These are phyloP conservation scores for Helicocarpus griseus DNA, from an alignment of 2,329 filamentous ascomycete species.

Conservation along the genomic window DNA sequence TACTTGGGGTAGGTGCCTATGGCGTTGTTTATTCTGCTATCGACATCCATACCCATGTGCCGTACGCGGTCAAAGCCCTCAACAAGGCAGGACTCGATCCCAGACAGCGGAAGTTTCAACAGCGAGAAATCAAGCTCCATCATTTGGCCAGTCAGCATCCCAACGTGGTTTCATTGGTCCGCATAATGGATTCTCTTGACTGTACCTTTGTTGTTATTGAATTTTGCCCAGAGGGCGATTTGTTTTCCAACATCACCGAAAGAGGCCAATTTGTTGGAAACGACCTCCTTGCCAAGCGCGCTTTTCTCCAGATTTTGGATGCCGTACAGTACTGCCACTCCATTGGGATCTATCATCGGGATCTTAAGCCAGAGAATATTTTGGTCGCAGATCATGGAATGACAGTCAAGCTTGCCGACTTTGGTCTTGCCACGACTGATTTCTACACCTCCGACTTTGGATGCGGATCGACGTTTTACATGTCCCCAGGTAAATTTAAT, in stretches of 20 bases:
- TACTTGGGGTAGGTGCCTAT: constrained; percentile 90
- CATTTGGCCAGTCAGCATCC: constrained; percentile 79
- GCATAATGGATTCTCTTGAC: constrained; percentile 84
- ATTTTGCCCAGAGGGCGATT: constrained; percentile 91
- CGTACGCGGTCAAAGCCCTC: constrained; percentile 93
- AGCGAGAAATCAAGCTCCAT: constrained; percentile 85
- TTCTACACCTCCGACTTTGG: constrained; percentile 85
- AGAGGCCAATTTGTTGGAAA: constrained; percentile 86
- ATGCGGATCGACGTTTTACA: constrained; percentile 97
- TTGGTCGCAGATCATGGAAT: constrained; percentile 79
- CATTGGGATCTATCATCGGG: constrained; percentile 89
- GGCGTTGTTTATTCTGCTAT: constrained; percentile 88
- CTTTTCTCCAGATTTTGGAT: constrained; percentile 92
- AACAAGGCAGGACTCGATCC: constrained; percentile 88
- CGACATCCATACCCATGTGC: constrained; percentile 69
- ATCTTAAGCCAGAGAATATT: constrained; percentile 97
- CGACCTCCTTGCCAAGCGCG: constrained; percentile 73
- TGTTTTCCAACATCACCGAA: constrained; percentile 97
- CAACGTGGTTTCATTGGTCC: constrained; percentile 87
- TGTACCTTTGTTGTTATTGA: constrained; percentile 96
- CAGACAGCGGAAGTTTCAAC: constrained; percentile 81
- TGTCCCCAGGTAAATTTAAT: constrained; percentile 79
- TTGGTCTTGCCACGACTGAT: constrained; percentile 84
- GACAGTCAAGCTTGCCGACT: constrained; percentile 93
- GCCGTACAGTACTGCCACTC: constrained; percentile 93